Percentiles rank a stretch among this genome's conserved stretches.
Evolutionary conservation across 129 eudicot genomes (phyloP).

Genomic region (Flaveria brownii): DNA sequence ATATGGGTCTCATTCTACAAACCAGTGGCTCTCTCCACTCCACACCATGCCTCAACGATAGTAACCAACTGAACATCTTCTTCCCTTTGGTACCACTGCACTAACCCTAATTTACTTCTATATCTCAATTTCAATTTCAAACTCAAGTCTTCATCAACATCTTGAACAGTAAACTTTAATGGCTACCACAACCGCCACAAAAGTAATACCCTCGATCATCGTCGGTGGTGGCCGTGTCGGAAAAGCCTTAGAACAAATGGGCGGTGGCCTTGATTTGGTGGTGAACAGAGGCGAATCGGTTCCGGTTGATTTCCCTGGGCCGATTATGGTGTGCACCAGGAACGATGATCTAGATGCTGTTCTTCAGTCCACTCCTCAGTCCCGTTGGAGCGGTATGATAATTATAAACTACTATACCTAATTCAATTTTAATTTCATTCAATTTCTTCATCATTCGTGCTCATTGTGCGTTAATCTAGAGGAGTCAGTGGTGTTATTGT

Average conservation of each 20-base stretch:
- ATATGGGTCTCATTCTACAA: slow-evolving; percentile 28
- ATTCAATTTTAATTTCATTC: neutral
- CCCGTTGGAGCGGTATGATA: slow-evolving; percentile 91
- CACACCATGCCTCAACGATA: slow-evolving; percentile 22
- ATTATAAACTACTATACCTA: neutral
- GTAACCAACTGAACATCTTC: no score
- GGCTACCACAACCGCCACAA: slow-evolving; percentile 30
- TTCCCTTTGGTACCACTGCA: slow-evolving; percentile 35
- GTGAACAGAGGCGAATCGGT: slow-evolving; percentile 81
- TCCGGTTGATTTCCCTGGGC: slow-evolving; percentile 81
- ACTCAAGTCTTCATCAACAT: no score
- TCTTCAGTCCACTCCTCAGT: slow-evolving; percentile 76
- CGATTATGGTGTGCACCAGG: slow-evolving; percentile 90
- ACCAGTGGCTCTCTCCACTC: slow-evolving; percentile 59
- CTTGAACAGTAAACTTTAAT: slow-evolving; percentile 31
- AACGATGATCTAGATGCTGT: slow-evolving; percentile 95
- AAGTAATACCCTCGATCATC: slow-evolving; percentile 72
- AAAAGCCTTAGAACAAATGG: slow-evolving; percentile 75
- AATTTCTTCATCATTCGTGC: neutral
- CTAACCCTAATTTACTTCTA: slow-evolving; percentile 37
- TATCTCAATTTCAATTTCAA: no score
- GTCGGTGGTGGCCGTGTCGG: slow-evolving; percentile 98
- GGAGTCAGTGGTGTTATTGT: neutral
- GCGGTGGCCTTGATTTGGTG: slow-evolving; percentile 69
- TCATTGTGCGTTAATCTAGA: neutral